These are phyloP conservation scores for Phytophthora parvispora DNA, from an alignment of 352 stramenopile species.

Conservation along the genomic window DNA sequence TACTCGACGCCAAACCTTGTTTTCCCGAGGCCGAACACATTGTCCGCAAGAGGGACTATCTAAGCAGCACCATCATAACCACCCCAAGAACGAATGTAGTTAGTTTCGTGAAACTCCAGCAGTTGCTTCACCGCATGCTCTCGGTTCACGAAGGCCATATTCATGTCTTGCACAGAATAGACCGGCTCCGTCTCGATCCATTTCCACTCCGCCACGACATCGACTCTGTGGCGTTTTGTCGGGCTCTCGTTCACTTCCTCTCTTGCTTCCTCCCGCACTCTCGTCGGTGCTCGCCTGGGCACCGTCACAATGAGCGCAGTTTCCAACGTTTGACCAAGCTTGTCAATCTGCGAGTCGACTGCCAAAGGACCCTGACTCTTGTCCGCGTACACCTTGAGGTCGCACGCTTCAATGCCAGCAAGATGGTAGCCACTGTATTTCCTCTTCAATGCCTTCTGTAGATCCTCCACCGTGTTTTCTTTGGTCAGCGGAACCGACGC, in stretches of 20 bases:
- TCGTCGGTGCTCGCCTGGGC: neutral
- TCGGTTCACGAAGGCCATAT: constrained; percentile 7
- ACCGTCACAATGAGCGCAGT: neutral
- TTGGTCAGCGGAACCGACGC: neutral
- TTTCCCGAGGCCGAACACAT: constrained; percentile 15
- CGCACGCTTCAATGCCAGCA: neutral
- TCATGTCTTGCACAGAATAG: neutral
- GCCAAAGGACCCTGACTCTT: too few relatives aligned
- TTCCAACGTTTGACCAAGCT: neutral
- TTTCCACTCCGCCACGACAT: neutral
- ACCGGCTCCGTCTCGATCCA: neutral
- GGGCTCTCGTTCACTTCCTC: neutral
- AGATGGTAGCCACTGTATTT: neutral
- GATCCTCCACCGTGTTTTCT: neutral
- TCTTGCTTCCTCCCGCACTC: neutral
- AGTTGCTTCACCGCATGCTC: constrained; percentile 3
- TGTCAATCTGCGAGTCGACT: neutral
- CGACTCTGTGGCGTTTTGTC: neutral
- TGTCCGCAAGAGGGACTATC: constrained; percentile 17
- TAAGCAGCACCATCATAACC: neutral
- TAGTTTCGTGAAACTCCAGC: constrained; percentile 1
- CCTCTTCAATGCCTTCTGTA: neutral
- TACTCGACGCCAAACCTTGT: constrained; percentile 17
- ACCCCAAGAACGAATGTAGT: constrained; percentile 1
- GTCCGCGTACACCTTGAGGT: neutral